Base-by-base conservation (phyloP, 192 early-diverging fungal species). In the Coemansia sp. region DNA sequence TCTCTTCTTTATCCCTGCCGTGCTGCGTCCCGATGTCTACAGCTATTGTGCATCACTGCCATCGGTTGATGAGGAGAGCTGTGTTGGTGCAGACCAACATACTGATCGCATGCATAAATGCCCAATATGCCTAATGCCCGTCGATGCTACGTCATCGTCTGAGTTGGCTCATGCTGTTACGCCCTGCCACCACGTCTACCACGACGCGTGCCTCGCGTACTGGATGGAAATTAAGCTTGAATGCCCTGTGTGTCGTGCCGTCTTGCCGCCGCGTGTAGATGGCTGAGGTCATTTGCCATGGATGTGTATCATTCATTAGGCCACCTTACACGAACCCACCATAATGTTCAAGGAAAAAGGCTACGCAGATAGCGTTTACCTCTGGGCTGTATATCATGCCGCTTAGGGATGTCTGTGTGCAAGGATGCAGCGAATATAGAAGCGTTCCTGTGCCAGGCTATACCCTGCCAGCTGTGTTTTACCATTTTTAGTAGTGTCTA, bases 211-310 rank as follows among this genome's bases (percentile, higher is more conserved):
- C 65, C 79, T 93, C 24, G 43, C 35, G 53, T 62, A 75, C 67
- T 92, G 90, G 90, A 92, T 92, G 88, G 78, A 86, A 37, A 87
- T 91, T 53, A 92, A 91, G 68, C 77, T 92, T 21, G 90, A 92
- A 65, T 88, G 89, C 62, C 88, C 88, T 10, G 73, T 88, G 12
- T 88, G 89, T 55, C 75, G 88, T 37, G 67, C 84, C 5, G 79
- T 79, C 54, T 72, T 88, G 60, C 89, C 88, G 50, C 77, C 85
- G 12, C 5, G 70, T 75, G 45, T 87, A 84, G 37, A 27, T 27
- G 4, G 27, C 25, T 25, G 22, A 19, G 32, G 32, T 6, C 7
- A 6, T 32, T 32, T 7, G 5, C 6, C 5, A 32, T 32, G 7
- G 32, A 32, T 32, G 32, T 32, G 32, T 32, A 6, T 7, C 32